A percentile compares a stretch with the other conserved stretches of the same genome.
Evolutionary conservation across 2,329 filamentous ascomycete genomes (phyloP).

Genomic region (Penicillium sp.): DNA sequence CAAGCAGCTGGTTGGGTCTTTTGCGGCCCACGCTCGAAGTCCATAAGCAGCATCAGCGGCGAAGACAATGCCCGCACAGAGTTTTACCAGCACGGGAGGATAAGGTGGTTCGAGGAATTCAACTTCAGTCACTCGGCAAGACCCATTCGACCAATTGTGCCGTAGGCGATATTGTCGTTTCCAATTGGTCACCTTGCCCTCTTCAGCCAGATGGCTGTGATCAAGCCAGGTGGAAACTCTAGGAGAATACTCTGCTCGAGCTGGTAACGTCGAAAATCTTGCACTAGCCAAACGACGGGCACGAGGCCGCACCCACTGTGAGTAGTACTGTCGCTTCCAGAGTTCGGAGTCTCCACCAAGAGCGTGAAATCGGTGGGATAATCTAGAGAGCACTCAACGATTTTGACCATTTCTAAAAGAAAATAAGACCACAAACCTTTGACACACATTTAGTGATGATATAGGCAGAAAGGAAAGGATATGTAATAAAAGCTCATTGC

Average conservation of each 20-base stretch:
- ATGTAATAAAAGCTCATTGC: conserved; percentile 83
- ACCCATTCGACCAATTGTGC: conserved; percentile 87
- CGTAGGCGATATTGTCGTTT: conserved; percentile 84
- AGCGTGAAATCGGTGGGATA: conserved; percentile 70
- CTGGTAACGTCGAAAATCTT: conserved; percentile 41
- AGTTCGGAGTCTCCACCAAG: conserved; percentile 80
- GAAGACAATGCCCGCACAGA: conserved; percentile 74
- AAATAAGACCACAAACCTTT: conserved; percentile 50
- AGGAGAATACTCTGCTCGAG: conserved; percentile 53
- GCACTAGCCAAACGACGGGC: conserved; percentile 73
- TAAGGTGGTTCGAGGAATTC: conserved; percentile 58
- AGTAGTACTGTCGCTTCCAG: conserved; percentile 88
- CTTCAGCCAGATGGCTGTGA: conserved; percentile 57
- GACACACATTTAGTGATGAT: conserved; percentile 63
- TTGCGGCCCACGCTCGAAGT: conserved; percentile 76
- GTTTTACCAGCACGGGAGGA: conserved; percentile 69
- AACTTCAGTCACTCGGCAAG: conserved; percentile 77
- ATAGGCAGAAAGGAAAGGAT: conserved; percentile 77
- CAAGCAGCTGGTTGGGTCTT: conserved; percentile 59
- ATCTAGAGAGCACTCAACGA: conserved; percentile 15
- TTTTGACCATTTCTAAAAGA: neutral
- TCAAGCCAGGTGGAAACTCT: conserved; percentile 62
- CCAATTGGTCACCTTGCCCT: conserved; percentile 66
- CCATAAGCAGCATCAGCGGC: conserved; percentile 71
- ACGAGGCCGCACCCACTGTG: conserved; percentile 79